Evolutionary conservation across 192 early-diverging fungal genomes (phyloP).

Genomic region (Entomortierella lignicola): DNA sequence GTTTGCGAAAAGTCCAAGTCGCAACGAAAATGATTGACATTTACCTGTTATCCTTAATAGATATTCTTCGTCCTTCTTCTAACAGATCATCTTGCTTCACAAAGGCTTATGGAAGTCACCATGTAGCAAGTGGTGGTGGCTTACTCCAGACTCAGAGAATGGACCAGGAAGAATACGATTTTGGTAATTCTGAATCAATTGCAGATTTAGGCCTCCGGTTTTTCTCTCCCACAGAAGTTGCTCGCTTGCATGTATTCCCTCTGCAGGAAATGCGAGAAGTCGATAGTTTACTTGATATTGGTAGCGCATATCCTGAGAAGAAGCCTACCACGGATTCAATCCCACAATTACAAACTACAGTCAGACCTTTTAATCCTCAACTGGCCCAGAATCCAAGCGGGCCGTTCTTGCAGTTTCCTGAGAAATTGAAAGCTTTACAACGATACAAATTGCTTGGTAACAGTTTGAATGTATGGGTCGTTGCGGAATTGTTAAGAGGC

Average conservation of each 20-base stretch:
- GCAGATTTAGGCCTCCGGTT: slow-evolving; percentile 80
- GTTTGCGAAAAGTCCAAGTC: background rate
- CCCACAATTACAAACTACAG: slow-evolving; percentile 8
- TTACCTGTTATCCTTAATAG: slow-evolving; percentile 25
- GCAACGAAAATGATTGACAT: background rate
- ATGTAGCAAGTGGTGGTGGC: slow-evolving; percentile 82
- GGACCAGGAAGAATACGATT: slow-evolving; percentile 73
- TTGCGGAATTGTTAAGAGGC: slow-evolving; percentile 79
- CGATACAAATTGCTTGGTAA: slow-evolving; percentile 88
- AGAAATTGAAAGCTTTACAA: slow-evolving; percentile 69
- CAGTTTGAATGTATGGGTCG: slow-evolving; percentile 85
- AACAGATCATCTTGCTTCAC: slow-evolving; percentile 78
- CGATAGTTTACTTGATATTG: background rate
- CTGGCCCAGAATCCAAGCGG: slow-evolving; percentile 24
- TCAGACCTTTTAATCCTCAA: slow-evolving; percentile 18
- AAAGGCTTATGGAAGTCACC: slow-evolving; percentile 86
- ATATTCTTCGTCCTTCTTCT: slow-evolving; percentile 69
- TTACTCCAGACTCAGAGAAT: slow-evolving; percentile 80
- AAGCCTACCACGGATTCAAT: background rate
- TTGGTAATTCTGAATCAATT: slow-evolving; percentile 71
- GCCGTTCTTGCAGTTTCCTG: slow-evolving; percentile 75
- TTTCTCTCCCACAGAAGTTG: slow-evolving; percentile 85
- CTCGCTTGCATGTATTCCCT: slow-evolving; percentile 85
- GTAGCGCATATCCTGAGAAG: background rate
- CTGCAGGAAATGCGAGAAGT: slow-evolving; percentile 15